A percentile compares a stretch with the other conserved stretches of the same genome.
Conservation (phyloP, 2,329 filamentous ascomycete species). For the Aspergillus sp. region DNA sequence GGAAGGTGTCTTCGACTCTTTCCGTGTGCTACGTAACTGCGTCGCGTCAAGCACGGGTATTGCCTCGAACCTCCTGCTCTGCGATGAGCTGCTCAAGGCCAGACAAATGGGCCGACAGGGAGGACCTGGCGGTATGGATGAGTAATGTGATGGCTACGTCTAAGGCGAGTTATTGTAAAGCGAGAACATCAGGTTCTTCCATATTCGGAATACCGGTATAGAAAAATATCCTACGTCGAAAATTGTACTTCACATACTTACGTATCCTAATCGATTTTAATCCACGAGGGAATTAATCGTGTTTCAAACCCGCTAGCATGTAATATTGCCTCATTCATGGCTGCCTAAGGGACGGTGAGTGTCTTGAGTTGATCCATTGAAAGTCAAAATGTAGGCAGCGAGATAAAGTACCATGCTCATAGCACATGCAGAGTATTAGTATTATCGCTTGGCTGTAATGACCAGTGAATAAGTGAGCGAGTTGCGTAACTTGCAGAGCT, state of each 20-base stretch:
- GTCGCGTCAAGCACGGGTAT: conserved; percentile 94
- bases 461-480: neutral
- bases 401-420: neutral
- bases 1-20: conserved; percentile 93
- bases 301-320: neutral
- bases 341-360: neutral
- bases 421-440: neutral
- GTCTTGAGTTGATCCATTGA: neutral
- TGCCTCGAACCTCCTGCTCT: conserved; percentile 89
- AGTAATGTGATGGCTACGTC: conserved; percentile 34
- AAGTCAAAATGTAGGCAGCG: neutral
- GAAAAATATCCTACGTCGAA: conserved; percentile 21
- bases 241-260: conserved; percentile 23
- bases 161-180: conserved; percentile 29
- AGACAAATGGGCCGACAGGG: conserved; percentile 75
- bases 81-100: conserved; percentile 96
- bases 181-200: conserved; percentile 21
- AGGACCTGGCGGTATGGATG: conserved; percentile 47
- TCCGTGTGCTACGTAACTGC: conserved; percentile 89
- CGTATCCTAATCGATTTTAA: conserved; percentile 10
- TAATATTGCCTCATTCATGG: neutral
- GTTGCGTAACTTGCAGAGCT: neutral
- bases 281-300: neutral
- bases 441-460: no score
- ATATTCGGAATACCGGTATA: conserved; percentile 16